Base-by-base conservation (phyloP, 768 basidiomycete species). In the Mycena sanguinolenta region DNA sequence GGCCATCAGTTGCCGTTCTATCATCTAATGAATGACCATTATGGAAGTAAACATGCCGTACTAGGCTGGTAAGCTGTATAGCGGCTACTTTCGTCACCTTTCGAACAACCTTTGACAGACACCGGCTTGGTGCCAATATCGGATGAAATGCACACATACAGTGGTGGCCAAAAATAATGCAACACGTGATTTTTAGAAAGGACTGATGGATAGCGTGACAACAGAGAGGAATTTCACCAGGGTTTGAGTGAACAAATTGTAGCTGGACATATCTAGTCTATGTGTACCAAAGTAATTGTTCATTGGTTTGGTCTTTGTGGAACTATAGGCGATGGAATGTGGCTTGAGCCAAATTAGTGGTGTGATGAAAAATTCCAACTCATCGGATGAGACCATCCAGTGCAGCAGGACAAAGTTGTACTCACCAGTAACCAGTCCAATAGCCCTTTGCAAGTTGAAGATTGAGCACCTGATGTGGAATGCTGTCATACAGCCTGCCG, bases 401-500 rank as follows among this genome's bases (percentile, higher is more conserved):
- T 27, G 10, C 39, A 12, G 23, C 7, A 39, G 36, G 8, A 27
- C 25, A 23, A 38, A 27, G 27, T 39, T 10, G 27, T 39, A 58
- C 57, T 39, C 3, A 60, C 59, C 46, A 60, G 44, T 60, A 49
- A 44, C 42, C 59, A 2, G 58, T 59, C 58, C 38, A 59, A 46
- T 44, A 59, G 16, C 58, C 58, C 42, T 59, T 59, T 25, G 42
- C 42, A 60, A 60, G 44, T 6, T 16, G 19, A 19, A 34, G 3
- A 4, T 60, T 44, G 59, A 0, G 46, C 42, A 60, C 46, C 6
- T 44, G 28, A 30, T 23, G 59, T 13, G 59, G 59, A 21, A 60
- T 17, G 49, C 59, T 60, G 30, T 42, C 28, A 44, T 60, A 60
- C 28, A 60, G 59, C 17, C 30, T 60, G 44, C 30, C 42, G 17